Evolutionary conservation across 495 filamentous ascomycete species (phyloP), one percentile per base, ranked within the genome.

Genomic region (Aspergillus panamensis): DNA sequence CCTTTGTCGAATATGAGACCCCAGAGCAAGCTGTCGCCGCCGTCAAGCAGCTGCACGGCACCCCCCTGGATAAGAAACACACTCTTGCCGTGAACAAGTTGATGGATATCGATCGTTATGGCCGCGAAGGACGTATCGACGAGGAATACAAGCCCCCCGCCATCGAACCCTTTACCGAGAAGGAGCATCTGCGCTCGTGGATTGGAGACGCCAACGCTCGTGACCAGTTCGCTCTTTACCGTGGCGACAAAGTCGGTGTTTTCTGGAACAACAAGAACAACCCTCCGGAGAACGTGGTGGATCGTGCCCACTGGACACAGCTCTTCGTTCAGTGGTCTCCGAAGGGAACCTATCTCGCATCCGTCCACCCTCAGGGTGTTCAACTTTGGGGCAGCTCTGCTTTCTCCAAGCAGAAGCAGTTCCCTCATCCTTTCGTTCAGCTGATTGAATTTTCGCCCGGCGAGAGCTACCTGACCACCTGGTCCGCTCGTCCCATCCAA

Each of bases 181-280:
- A 91, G 80, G 92, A 97, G 73, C 95, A 98, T 73, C 80, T 98
- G 58, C 85, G 94, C 62, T 96, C 87, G 65, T 98, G 92, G 86
- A 77, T 98, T 60, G 85, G 85, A 35, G 94, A 98, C 70, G 75
- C 84, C 53, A 88, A 85, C 59, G 91, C 86, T 48, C 90, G 94
- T 25, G 94, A 98, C 73, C 92, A 98, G 72, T 91, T 97, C 63
- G 88, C 88, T 64, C 91, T 97, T 80, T 96, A 86, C 81, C 85
- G 89, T 39, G 84, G 84, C 57, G 94, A 97, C 43, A 85, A 86
- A 55, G 94, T 98, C 16, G 92, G 91, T 45, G 89, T 98, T 0
- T 96, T 90, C 80, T 97, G 92, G 93, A 97, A 97, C 77, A 94
- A 91, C 82, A 93, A 96, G 77, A 90, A 85, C 73, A 94, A 97